Evolutionary conservation across 306 rosid species (phyloP).

Genomic region (Cucumis sativus): DNA sequence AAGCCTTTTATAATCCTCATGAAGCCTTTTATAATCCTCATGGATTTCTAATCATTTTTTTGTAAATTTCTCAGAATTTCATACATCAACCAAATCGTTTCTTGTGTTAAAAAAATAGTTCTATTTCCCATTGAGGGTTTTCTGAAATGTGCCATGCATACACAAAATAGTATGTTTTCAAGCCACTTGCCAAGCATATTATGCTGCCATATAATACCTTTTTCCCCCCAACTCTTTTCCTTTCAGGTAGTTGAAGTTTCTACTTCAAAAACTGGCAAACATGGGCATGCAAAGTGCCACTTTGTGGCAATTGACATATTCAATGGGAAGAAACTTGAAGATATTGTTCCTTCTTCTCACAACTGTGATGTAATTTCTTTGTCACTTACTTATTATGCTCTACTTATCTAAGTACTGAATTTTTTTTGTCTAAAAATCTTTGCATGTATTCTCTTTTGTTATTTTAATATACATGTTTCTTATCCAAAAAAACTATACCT

Average conservation of each 20-base stretch:
- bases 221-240: neutral
- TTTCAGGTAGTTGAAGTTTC: constrained; percentile 54
- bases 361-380: constrained; percentile 44
- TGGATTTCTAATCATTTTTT: neutral
- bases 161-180: neutral
- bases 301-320: constrained; percentile 62
- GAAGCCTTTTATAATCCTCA: neutral
- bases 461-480: no score
- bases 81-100: neutral
- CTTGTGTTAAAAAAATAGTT: neutral
- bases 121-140: neutral
- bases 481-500: neutral
- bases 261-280: constrained; percentile 66
- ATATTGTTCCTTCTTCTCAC: constrained; percentile 67
- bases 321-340: constrained; percentile 67
- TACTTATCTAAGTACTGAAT: neutral
- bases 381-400: neutral
- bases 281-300: constrained; percentile 71
- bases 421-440: neutral
- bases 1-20: neutral
- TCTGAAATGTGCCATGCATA: neutral
- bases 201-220: neutral
- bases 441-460: neutral
- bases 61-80: neutral
- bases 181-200: neutral